A percentile compares a stretch with the other conserved stretches of the same genome.
Conservation (phyloP, 208 protist genomes). For the Wallacemonas sp. region DNA sequence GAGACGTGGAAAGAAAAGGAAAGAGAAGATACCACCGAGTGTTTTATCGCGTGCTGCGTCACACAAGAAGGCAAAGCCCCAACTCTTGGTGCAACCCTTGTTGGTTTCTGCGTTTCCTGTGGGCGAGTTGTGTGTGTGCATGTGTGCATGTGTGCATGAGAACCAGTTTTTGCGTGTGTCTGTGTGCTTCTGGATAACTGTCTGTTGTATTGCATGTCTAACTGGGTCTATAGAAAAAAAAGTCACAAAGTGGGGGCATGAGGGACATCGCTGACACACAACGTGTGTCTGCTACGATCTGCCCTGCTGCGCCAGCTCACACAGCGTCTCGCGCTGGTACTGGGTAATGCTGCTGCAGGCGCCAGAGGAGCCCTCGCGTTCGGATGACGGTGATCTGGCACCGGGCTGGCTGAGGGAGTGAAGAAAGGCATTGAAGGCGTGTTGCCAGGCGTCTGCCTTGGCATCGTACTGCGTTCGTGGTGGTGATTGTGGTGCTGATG, state of each 20-base stretch:
- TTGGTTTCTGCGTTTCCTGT: too few relatives aligned
- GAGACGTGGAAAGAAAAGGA: too few relatives aligned
- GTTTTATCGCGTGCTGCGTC: too few relatives aligned
- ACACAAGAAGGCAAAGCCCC: too few relatives aligned
- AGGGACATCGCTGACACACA: too few relatives aligned
- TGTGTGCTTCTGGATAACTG: too few relatives aligned
- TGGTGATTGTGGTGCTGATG: too few relatives aligned
- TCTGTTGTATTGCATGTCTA: slow-evolving; percentile 6
- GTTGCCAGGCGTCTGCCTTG: not conserved
- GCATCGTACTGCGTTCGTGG: not conserved
- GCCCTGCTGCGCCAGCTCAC: not conserved
- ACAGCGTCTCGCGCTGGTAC: slow-evolving; percentile 10
- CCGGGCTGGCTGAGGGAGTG: slow-evolving; percentile 18
- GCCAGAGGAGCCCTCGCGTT: not conserved
- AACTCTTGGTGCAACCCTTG: too few relatives aligned
- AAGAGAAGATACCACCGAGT: too few relatives aligned
- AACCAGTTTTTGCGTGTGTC: not conserved
- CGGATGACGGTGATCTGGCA: not conserved
- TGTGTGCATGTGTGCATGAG: not conserved
- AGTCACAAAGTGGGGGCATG: too few relatives aligned
- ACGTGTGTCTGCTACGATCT: too few relatives aligned
- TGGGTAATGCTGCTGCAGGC: slow-evolving; percentile 20
- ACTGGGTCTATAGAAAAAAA: not conserved
- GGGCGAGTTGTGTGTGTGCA: too few relatives aligned
- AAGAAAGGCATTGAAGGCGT: not conserved